Evolutionary conservation across 2,329 filamentous ascomycete genomes (phyloP).

Genomic region (Keithomyces neogunnii): DNA sequence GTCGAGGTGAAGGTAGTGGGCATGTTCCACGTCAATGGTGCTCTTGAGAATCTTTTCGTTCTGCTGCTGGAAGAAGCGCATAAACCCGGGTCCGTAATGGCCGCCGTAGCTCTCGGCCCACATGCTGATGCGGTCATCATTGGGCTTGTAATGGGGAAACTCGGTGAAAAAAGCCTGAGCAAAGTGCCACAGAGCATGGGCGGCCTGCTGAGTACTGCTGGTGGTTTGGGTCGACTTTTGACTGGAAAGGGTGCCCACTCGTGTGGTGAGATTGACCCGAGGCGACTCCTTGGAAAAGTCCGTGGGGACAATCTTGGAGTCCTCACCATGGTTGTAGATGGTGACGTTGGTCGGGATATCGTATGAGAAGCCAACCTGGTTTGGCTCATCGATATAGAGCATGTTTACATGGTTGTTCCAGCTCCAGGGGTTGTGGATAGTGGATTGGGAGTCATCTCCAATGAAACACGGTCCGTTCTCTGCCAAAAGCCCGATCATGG

Average conservation of each 20-base stretch:
- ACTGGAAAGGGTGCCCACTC: conserved; percentile 24
- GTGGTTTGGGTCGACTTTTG: conserved; percentile 19
- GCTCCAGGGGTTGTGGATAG: conserved; percentile 49
- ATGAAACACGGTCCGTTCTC: conserved; percentile 48
- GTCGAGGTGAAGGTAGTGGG: conserved; percentile 43
- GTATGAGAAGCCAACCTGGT: conserved; percentile 60
- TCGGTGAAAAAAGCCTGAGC: conserved; percentile 50
- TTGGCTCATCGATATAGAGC: conserved; percentile 53
- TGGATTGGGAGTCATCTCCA: conserved; percentile 39
- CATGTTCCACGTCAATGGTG: conserved; percentile 27
- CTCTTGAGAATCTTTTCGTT: conserved; percentile 39
- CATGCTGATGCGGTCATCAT: conserved; percentile 49
- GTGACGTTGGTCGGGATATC: conserved; percentile 58
- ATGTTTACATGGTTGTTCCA: conserved; percentile 50
- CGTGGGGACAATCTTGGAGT: conserved; percentile 35
- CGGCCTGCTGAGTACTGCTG: conserved; percentile 47
- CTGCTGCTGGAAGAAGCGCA: conserved; percentile 49
- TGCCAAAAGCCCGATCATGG: conserved; percentile 54
- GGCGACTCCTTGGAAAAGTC: conserved; percentile 29
- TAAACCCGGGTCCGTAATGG: conserved; percentile 59
- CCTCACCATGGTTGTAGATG: conserved; percentile 38
- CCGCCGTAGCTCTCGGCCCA: conserved; percentile 65
- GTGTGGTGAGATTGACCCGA: conserved; percentile 26
- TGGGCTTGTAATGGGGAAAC: conserved; percentile 50
- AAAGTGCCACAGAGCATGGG: conserved; percentile 55